These are phyloP conservation scores for Picea sitchensis DNA, from an alignment of 75 land plant genomes.

Conservation along the genomic window DNA sequence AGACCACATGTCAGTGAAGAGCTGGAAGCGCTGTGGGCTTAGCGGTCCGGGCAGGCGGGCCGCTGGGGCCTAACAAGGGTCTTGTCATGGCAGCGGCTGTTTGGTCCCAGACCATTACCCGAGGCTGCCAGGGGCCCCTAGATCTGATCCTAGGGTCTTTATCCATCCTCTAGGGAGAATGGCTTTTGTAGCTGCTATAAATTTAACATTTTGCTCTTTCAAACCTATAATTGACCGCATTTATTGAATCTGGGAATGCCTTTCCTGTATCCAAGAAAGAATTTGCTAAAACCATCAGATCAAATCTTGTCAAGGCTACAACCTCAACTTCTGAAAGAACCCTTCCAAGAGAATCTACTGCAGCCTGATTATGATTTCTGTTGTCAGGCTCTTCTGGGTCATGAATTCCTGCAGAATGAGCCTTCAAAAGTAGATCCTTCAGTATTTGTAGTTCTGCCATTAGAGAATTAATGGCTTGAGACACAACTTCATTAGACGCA, in stretches of 20 bases:
- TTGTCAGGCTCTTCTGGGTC: slow-evolving; percentile 7
- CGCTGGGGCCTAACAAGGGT: no score
- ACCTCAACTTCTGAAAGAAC: slow-evolving; percentile 46
- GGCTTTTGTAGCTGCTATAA: no score
- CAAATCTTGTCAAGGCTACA: slow-evolving; percentile 70
- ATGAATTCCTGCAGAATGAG: slow-evolving; percentile 11
- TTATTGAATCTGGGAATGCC: slow-evolving; percentile 14
- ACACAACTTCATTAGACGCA: slow-evolving; percentile 49
- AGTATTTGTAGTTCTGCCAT: slow-evolving; percentile 62
- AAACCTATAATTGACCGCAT: slow-evolving; percentile 8
- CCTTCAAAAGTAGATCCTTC: slow-evolving; percentile 25
- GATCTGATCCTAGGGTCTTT: no score
- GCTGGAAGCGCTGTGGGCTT: no score
- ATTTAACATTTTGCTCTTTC: slow-evolving; percentile 29
- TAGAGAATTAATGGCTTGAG: slow-evolving; percentile 46
- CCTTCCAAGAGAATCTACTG: neutral
- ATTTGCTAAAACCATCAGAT: slow-evolving; percentile 48
- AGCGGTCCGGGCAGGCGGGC: no score
- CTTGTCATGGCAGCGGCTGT: no score
- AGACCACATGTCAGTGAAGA: no score
- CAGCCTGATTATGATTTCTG: neutral
- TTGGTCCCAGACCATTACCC: no score
- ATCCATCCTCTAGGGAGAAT: no score
- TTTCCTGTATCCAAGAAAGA: slow-evolving; percentile 20
- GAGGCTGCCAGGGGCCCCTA: no score